phyloP scores from a whole-genome alignment of 2,329 filamentous ascomycete species.

The Phialemonium atrogriseum region DNA sequence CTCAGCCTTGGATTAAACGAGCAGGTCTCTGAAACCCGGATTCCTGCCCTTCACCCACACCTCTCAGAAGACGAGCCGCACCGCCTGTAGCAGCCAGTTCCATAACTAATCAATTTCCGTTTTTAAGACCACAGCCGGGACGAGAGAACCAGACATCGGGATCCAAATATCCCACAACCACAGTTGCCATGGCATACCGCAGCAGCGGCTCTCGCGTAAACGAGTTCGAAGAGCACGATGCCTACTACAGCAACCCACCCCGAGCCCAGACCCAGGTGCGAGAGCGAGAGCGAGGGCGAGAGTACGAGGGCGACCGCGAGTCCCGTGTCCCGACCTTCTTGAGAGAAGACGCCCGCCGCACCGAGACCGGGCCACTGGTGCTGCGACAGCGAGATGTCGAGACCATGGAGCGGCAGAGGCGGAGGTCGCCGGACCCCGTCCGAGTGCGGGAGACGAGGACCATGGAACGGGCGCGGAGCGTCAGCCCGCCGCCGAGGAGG shows the following conservation, averaged over 20 bases:
- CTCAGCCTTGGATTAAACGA: too few relatives aligned
- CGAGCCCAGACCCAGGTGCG: conserved; percentile 26
- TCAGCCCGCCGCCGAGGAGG: conserved; percentile 24
- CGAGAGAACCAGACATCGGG: too few relatives aligned
- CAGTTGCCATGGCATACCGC: conserved; percentile 7
- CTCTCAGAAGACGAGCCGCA: too few relatives aligned
- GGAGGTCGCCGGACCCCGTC: conserved; percentile 32
- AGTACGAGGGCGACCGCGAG: conserved; percentile 35
- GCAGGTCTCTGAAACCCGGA: too few relatives aligned
- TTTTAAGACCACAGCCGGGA: too few relatives aligned
- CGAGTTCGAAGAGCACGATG: conserved; percentile 5
- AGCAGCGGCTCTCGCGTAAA: conserved; percentile 3
- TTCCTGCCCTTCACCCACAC: too few relatives aligned
- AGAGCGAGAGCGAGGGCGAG: conserved; percentile 24
- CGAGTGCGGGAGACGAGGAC: conserved; percentile 32
- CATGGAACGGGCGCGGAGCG: conserved; percentile 33
- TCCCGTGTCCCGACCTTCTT: conserved; percentile 41
- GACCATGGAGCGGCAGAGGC: conserved; percentile 39
- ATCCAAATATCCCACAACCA: too few relatives aligned
- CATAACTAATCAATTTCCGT: too few relatives aligned
- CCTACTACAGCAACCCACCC: conserved; percentile 4
- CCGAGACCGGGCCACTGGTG: conserved; percentile 43
- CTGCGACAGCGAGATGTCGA: conserved; percentile 48
- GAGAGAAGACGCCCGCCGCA: conserved; percentile 38
- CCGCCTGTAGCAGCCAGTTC: too few relatives aligned